Evolutionary conservation across 1,284 basidiomycete genomes (phyloP), one percentile per base, ranked within the genome.

Genomic region (Marasmius tenuissimus): DNA sequence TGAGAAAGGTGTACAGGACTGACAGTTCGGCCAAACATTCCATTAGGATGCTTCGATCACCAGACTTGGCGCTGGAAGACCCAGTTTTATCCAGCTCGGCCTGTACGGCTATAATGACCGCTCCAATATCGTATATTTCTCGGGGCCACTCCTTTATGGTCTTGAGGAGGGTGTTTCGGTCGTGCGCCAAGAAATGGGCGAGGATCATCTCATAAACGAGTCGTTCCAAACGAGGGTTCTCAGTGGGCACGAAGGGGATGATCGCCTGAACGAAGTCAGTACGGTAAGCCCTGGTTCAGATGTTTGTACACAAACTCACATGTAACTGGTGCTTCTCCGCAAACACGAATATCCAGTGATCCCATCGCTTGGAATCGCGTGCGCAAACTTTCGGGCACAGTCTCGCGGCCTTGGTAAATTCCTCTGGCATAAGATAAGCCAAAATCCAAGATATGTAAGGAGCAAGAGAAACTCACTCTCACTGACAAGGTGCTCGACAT

Each of bases 161-260:
- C 65, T 83, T 79, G 10, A 94, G 76, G 11, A 99, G 79, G 1
- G 87, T 83, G 90, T 96, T 61, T 9, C 84, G 85, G 72, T 98
- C 92, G 61, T 92, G 85, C 1, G 86, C 82, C 14, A 99, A 77
- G 71, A 96, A 93, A 72, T 98, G 86, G 0, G 89, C 94, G 1
- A 99, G 82, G 51, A 98, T 89, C 92, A 98, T 94, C 73, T 97
- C 96, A 74, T 99, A 99, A 3, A 97, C 93, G 34, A 95, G 73
- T 66, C 88, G 88, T 52, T 89, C 87, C 12, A 99, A 83, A 56
- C 87, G 88, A 0, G 96, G 97, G 4, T 86, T 79, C 34, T 90
- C 83, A 0, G 89, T 95, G 0, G 97, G 97, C 0, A 98, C 86
- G 69, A 86, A 90, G 0, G 96, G 96, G 52, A 98, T 95, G 62